A percentile compares a stretch with the other conserved stretches of the same genome.
Conservation (phyloP, 176 grass and related monocot species). For the Secale cereale region DNA sequence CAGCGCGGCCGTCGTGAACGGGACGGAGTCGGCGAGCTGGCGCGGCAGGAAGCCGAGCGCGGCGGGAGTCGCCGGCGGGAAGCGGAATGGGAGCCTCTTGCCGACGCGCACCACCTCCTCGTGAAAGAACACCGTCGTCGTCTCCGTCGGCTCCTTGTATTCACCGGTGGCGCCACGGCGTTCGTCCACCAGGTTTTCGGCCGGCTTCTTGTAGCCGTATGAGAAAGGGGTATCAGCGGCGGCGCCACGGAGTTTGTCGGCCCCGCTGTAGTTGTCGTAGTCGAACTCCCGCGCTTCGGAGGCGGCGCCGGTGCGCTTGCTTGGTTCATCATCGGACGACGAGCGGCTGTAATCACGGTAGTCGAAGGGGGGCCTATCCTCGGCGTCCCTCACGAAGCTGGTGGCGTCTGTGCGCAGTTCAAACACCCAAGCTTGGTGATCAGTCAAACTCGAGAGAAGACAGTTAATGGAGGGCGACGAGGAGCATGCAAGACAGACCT, state of each 20-base stretch:
- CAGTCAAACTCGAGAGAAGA: background rate
- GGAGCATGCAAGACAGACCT: background rate
- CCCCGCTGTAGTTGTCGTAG: background rate
- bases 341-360: slow-evolving; percentile 20
- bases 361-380: background rate
- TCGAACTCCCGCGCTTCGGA: background rate
- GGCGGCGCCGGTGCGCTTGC: background rate
- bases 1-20: slow-evolving; percentile 28
- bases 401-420: background rate
- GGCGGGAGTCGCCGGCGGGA: slow-evolving; percentile 1
- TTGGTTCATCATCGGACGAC: background rate
- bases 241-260: background rate
- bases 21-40: slow-evolving; percentile 15
- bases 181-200: background rate
- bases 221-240: background rate
- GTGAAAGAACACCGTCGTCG: slow-evolving; percentile 47
- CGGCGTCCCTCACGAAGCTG: background rate
- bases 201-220: background rate
- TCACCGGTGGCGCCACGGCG: too few relatives aligned
- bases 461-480: background rate
- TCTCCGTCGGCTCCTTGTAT: background rate
- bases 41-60: slow-evolving; percentile 32
- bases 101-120: slow-evolving; percentile 44
- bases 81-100: slow-evolving; percentile 27
- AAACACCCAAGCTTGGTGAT: background rate